phyloP scores from a whole-genome alignment of 2,329 filamentous ascomycete genomes.

The Talaromyces rugulosus region DNA sequence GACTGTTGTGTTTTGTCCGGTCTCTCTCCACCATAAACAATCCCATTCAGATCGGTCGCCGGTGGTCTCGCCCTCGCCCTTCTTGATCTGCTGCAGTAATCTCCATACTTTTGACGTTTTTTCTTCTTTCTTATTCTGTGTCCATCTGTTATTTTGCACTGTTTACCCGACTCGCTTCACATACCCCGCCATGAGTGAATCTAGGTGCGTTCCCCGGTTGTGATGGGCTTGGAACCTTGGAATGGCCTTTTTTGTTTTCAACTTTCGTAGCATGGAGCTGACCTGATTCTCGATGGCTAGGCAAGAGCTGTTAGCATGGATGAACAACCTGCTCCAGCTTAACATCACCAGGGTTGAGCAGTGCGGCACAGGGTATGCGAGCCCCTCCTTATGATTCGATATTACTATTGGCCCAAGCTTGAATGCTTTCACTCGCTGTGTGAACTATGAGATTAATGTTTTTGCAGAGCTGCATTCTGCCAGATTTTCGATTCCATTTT shows the following conservation, averaged over 20 bases:
- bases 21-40: conserved; percentile 14
- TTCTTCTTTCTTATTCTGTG: no score
- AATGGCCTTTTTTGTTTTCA: conserved; percentile 13
- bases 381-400: conserved; percentile 14
- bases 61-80: not conserved
- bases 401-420: not conserved
- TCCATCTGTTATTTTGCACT: not conserved
- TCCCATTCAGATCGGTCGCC: not conserved
- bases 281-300: conserved; percentile 45
- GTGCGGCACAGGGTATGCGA: conserved; percentile 84
- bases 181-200: conserved; percentile 59
- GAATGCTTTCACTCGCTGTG: not conserved
- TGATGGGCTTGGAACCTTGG: conserved; percentile 15
- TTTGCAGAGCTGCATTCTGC: conserved; percentile 78
- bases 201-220: conserved; percentile 46
- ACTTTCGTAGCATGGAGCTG: conserved; percentile 7
- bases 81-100: not conserved
- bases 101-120: not conserved
- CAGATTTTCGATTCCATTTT: conserved; percentile 99
- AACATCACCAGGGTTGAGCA: conserved; percentile 99
- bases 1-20: conserved; percentile 10
- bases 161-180: conserved; percentile 2
- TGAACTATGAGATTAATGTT: not conserved
- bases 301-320: conserved; percentile 93
- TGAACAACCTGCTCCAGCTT: conserved; percentile 95